These are phyloP conservation scores for Euphorbia pulcherrima DNA, from an alignment of 345 rosid genomes.

Conservation along the genomic window DNA sequence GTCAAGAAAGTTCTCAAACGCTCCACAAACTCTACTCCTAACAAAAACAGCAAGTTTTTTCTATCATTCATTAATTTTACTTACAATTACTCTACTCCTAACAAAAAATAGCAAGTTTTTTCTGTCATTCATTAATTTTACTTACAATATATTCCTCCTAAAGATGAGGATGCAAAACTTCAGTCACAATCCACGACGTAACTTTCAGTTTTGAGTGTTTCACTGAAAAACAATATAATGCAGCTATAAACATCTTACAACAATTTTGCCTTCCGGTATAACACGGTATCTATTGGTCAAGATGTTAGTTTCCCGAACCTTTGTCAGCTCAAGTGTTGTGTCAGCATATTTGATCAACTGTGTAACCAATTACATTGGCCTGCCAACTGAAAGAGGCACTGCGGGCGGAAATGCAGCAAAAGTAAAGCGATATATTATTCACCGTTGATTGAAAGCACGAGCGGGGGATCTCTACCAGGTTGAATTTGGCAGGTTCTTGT, in stretches of 20 bases:
- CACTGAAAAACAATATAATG: neutral
- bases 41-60: too few relatives aligned
- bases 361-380: constrained; percentile 28
- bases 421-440: constrained; percentile 16
- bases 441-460: constrained; percentile 39
- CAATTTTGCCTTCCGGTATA: neutral
- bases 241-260: constrained; percentile 19
- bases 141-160: too few relatives aligned
- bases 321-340: constrained; percentile 11
- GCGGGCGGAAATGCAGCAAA: neutral
- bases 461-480: constrained; percentile 34
- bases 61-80: too few relatives aligned
- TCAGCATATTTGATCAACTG: constrained; percentile 25
- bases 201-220: neutral
- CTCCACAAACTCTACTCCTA: too few relatives aligned
- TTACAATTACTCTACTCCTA: too few relatives aligned
- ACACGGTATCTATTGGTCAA: constrained; percentile 21
- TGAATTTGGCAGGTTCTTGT: constrained; percentile 16
- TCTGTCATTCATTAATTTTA: too few relatives aligned
- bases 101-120: too few relatives aligned
- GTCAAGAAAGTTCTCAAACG: too few relatives aligned
- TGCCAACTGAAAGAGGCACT: constrained; percentile 9
- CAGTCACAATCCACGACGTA: neutral
- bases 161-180: neutral
- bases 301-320: constrained; percentile 16